phyloP scores from a whole-genome alignment of 768 basidiomycete genomes.

The Sporobolomyces roseus region DNA sequence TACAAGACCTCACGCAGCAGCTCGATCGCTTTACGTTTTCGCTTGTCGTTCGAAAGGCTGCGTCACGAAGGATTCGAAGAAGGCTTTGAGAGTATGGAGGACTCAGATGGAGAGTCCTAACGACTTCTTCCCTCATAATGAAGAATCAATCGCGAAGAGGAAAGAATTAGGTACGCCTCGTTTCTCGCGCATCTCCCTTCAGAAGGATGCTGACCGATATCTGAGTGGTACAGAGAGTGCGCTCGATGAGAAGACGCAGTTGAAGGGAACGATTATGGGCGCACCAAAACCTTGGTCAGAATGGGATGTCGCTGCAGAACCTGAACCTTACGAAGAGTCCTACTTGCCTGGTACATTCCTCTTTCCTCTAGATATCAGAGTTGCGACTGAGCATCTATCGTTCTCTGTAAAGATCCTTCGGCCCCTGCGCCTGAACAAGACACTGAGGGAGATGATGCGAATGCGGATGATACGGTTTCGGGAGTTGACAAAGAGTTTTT shows the following conservation, averaged over 20 bases:
- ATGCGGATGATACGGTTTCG: constrained; percentile 36
- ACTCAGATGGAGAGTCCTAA: constrained; percentile 36
- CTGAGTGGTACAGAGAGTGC: too few species aligned
- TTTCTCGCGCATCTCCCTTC: too few species aligned
- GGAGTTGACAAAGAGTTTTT: constrained; percentile 42
- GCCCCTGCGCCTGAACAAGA: constrained; percentile 14
- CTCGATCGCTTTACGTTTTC: constrained; percentile 41
- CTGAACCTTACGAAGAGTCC: constrained; percentile 39
- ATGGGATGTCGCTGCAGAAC: constrained; percentile 30
- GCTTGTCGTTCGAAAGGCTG: constrained; percentile 31
- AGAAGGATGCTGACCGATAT: too few species aligned
- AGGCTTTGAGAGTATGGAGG: constrained; percentile 20
- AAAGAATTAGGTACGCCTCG: constrained; percentile 23
- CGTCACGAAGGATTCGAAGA: constrained; percentile 6
- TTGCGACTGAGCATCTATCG: neutral
- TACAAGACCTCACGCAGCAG: constrained; percentile 36
- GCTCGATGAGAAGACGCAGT: too few species aligned
- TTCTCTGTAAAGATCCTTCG: neutral
- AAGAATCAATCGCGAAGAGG: constrained; percentile 11
- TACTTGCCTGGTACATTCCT: constrained; percentile 17
- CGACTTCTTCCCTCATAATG: constrained; percentile 36
- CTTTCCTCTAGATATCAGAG: neutral
- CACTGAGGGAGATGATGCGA: constrained; percentile 25
- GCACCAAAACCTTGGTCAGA: constrained; percentile 24
- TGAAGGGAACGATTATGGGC: too few species aligned